Conservation (phyloP, 2,329 filamentous ascomycete genomes). For the Podosphaera xanthii region DNA sequence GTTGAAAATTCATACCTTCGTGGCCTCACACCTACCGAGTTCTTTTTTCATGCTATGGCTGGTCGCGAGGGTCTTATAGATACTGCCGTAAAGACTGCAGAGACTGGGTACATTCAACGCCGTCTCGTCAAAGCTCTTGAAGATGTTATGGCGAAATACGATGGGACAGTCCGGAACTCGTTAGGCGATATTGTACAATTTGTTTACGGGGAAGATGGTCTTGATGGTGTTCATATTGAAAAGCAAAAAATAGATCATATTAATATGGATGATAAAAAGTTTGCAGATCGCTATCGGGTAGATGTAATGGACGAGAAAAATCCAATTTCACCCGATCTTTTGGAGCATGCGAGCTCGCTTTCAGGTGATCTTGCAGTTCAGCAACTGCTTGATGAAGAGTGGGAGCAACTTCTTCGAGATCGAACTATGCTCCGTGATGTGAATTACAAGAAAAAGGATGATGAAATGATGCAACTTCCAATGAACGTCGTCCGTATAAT, state of each 20-base stretch:
- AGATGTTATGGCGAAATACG: constrained; percentile 93
- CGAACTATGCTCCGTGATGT: constrained; percentile 51
- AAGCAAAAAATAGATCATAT: constrained; percentile 78
- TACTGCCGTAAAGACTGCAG: constrained; percentile 96
- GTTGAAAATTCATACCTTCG: constrained; percentile 97
- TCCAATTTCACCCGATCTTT: constrained; percentile 40
- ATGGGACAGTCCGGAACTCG: constrained; percentile 91
- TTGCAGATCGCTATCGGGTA: constrained; percentile 62
- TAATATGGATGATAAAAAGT: constrained; percentile 52
- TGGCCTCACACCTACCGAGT: constrained; percentile 83
- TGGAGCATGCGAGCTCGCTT: constrained; percentile 75
- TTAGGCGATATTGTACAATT: constrained; percentile 93
- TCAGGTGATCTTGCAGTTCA: constrained; percentile 74
- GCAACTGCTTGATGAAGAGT: constrained; percentile 69
- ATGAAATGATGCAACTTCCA: constrained; percentile 73
- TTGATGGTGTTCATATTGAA: constrained; percentile 85
- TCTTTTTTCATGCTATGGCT: constrained; percentile 99
- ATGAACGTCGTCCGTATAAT: constrained; percentile 83
- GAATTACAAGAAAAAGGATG: constrained; percentile 44
- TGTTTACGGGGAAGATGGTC: constrained; percentile 88
- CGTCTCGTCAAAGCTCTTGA: constrained; percentile 95
- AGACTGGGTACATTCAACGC: constrained; percentile 97
- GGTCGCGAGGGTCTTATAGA: constrained; percentile 99
- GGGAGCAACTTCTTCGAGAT: constrained; percentile 52
- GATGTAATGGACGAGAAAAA: constrained; percentile 53